Percentiles rank a stretch among this genome's conserved stretches.
phyloP scores from a whole-genome alignment of 2,329 filamentous ascomycete genomes.

The Paradendryphiella salina region DNA sequence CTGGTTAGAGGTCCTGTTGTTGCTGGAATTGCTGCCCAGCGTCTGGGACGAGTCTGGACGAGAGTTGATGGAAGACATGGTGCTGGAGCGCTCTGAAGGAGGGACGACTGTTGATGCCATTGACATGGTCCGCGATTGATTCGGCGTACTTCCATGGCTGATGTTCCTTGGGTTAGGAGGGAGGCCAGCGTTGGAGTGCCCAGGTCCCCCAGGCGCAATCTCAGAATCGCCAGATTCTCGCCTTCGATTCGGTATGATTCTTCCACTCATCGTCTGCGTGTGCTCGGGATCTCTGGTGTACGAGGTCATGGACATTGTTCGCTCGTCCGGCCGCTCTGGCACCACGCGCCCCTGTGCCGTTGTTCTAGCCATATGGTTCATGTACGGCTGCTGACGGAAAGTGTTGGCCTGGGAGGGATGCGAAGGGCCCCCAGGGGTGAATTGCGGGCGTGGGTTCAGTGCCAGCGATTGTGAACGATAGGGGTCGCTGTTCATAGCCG shows the following conservation, averaged over 20 bases:
- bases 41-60: conserved; percentile 46
- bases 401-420: conserved; percentile 67
- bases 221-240: conserved; percentile 57
- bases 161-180: conserved; percentile 40
- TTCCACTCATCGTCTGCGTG: conserved; percentile 86
- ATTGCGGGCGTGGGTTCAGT: conserved; percentile 70
- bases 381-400: conserved; percentile 78
- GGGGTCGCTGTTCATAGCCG: conserved; percentile 79
- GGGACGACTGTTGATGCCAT: conserved; percentile 83
- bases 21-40: conserved; percentile 25
- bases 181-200: conserved; percentile 34
- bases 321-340: conserved; percentile 87
- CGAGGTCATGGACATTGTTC: conserved; percentile 94
- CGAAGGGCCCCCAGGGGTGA: conserved; percentile 59
- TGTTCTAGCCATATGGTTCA: conserved; percentile 69
- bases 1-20: conserved; percentile 46
- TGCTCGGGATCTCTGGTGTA: conserved; percentile 77
- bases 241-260: conserved; percentile 80
- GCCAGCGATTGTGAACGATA: conserved; percentile 95
- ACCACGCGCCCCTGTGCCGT: conserved; percentile 91
- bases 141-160: conserved; percentile 44
- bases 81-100: conserved; percentile 64
- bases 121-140: conserved; percentile 74
- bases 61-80: conserved; percentile 55
- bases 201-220: conserved; percentile 22